phyloP scores from a whole-genome alignment of 805 yeast genomes.

The Candida ipomoeae region DNA sequence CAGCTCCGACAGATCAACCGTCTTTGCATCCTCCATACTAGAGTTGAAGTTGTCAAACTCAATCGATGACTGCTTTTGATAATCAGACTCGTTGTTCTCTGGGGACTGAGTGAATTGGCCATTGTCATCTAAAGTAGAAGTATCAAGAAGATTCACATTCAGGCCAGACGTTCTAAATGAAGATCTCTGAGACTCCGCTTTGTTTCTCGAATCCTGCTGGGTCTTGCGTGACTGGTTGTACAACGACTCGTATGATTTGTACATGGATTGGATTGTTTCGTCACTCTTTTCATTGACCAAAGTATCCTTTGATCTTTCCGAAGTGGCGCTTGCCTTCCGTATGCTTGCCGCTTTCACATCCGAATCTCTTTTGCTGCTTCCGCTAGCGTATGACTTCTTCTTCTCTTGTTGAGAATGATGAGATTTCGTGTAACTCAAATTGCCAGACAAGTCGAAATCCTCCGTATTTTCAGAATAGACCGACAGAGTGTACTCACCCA shows the following conservation, averaged over 20 bases:
- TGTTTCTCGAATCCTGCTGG: slow-evolving; percentile 2
- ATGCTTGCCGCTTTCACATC: neutral
- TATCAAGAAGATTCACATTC: slow-evolving; percentile 21
- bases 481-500: slow-evolving; percentile 18
- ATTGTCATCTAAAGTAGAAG: slow-evolving; percentile 21
- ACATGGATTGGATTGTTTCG: slow-evolving; percentile 24
- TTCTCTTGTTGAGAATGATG: slow-evolving; percentile 1
- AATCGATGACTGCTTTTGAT: neutral
- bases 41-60: slow-evolving; percentile 7
- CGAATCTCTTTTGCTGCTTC: neutral
- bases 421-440: slow-evolving; percentile 7
- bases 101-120: slow-evolving; percentile 9
- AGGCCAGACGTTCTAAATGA: slow-evolving; percentile 8
- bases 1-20: slow-evolving; percentile 2
- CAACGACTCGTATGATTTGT: slow-evolving; percentile 23
- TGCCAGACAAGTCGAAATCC: slow-evolving; percentile 11
- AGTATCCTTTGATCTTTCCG: slow-evolving; percentile 24
- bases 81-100: neutral
- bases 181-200: slow-evolving; percentile 5
- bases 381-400: neutral
- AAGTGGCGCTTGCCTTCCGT: slow-evolving; percentile 2
- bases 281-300: slow-evolving; percentile 17
- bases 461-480: slow-evolving; percentile 22
- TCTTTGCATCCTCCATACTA: slow-evolving; percentile 5
- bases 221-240: slow-evolving; percentile 4